A percentile compares a stretch with the other conserved stretches of the same genome.
phyloP scores from a whole-genome alignment of 495 filamentous ascomycete species.

The Penicillium cataractarum region DNA sequence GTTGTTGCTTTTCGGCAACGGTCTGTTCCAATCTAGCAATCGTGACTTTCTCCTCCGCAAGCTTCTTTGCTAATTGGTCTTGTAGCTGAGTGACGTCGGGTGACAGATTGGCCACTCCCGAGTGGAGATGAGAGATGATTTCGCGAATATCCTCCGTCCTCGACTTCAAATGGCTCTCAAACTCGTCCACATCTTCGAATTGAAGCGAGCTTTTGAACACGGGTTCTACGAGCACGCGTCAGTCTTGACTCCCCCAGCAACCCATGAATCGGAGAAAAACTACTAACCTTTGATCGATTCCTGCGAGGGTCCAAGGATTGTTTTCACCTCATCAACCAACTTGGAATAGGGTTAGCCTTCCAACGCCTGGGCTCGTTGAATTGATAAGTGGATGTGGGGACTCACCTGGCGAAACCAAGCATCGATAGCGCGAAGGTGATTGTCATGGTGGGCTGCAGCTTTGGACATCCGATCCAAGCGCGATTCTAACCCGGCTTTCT shows the following conservation, averaged over 20 bases:
- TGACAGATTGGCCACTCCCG: constrained; percentile 46
- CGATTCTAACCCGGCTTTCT: constrained; percentile 75
- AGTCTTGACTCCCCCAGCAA: constrained; percentile 9
- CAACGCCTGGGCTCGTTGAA: no score
- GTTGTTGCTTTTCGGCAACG: constrained; percentile 76
- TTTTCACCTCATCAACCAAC: constrained; percentile 84
- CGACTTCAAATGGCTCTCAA: constrained; percentile 73
- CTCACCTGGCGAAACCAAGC: constrained; percentile 89
- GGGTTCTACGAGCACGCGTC: constrained; percentile 27
- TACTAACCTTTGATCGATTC: constrained; percentile 59
- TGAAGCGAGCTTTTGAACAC: constrained; percentile 40
- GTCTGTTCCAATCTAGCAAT: constrained; percentile 75
- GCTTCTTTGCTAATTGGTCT: constrained; percentile 67
- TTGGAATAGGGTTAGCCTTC: constrained; percentile 34
- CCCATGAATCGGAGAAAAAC: not conserved
- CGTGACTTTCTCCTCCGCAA: constrained; percentile 81
- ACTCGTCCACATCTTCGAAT: constrained; percentile 54
- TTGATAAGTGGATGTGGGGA: constrained; percentile 13
- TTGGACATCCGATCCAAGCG: constrained; percentile 77
- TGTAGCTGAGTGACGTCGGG: constrained; percentile 75
- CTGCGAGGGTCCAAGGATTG: constrained; percentile 61
- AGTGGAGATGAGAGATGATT: constrained; percentile 60
- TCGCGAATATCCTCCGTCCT: constrained; percentile 64
- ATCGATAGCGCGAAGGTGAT: constrained; percentile 87
- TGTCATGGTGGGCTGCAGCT: constrained; percentile 77